These are phyloP conservation scores for Tillandsia leiboldiana DNA, from an alignment of 176 grass and related monocot species.

Conservation along the genomic window DNA sequence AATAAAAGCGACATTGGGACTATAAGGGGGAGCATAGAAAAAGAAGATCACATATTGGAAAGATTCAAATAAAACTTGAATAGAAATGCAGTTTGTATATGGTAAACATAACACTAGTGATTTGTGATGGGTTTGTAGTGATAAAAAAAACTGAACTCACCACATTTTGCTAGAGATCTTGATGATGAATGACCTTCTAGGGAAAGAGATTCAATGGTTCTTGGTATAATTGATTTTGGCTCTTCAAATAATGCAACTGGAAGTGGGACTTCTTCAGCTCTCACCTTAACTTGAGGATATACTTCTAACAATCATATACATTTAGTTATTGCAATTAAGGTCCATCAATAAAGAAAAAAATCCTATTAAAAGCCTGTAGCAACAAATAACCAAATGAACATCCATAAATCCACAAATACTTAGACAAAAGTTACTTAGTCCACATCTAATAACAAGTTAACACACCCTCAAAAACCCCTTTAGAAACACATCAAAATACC, in stretches of 20 bases:
- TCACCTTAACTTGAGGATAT: conserved; percentile 13
- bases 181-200: conserved; percentile 6
- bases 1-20: too few species aligned
- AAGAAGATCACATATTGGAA: too few species aligned
- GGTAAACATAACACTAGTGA: too few species aligned
- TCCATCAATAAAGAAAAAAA: background rate
- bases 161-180: conserved; percentile 2
- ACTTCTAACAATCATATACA: background rate
- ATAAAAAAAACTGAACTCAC: conserved; percentile 1
- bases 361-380: background rate
- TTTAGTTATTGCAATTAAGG: background rate
- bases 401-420: background rate
- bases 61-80: too few species aligned
- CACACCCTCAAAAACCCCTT: background rate
- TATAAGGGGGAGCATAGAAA: too few species aligned
- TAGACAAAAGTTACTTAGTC: background rate
- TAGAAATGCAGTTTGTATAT: too few species aligned
- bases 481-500: background rate
- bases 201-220: conserved; percentile 12
- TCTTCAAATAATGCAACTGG: background rate
- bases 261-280: conserved; percentile 4
- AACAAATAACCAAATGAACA: background rate
- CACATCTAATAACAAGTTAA: background rate
- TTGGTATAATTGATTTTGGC: conserved; percentile 4
- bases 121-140: too few species aligned